Percentiles rank a stretch among this genome's conserved stretches.
phyloP scores from a whole-genome alignment of 257 asterid species.

The Verbascum thapsus region DNA sequence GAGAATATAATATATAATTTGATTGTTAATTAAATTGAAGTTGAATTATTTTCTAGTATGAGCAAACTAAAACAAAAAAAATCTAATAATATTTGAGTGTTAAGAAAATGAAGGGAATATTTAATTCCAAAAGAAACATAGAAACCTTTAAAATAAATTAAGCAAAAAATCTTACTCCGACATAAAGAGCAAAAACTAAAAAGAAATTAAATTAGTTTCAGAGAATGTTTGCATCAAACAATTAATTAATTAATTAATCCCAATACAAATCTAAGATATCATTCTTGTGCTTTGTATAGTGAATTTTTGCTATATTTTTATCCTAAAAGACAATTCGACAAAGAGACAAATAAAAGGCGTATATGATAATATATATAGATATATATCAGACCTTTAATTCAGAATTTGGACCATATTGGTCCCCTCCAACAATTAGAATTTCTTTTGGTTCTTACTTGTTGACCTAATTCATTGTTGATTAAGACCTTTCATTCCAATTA shows the following conservation, averaged over 20 bases:
- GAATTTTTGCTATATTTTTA: constrained; percentile 29
- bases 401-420: constrained; percentile 41
- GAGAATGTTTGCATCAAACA: constrained; percentile 6
- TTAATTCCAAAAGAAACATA: neutral
- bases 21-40: too few relatives aligned
- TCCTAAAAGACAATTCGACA: too few relatives aligned
- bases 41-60: too few relatives aligned
- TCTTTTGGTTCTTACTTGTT: constrained; percentile 41
- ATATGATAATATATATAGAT: too few relatives aligned
- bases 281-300: constrained; percentile 25
- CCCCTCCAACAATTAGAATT: constrained; percentile 59
- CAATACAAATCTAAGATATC: constrained; percentile 22
- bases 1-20: too few relatives aligned
- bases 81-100: neutral
- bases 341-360: constrained; percentile 35
- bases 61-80: too few relatives aligned
- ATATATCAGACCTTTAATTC: constrained; percentile 31
- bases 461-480: constrained; percentile 40
- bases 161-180: too few relatives aligned
- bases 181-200: too few relatives aligned
- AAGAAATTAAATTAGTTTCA: too few relatives aligned
- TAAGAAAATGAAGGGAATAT: neutral
- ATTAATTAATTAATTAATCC: neutral
- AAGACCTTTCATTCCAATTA: constrained; percentile 41
- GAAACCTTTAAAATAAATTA: neutral